A percentile compares a stretch with the other conserved stretches of the same genome.
Evolutionary conservation across 164 flowering plant genomes (phyloP).

Genomic region (Annona cherimola): DNA sequence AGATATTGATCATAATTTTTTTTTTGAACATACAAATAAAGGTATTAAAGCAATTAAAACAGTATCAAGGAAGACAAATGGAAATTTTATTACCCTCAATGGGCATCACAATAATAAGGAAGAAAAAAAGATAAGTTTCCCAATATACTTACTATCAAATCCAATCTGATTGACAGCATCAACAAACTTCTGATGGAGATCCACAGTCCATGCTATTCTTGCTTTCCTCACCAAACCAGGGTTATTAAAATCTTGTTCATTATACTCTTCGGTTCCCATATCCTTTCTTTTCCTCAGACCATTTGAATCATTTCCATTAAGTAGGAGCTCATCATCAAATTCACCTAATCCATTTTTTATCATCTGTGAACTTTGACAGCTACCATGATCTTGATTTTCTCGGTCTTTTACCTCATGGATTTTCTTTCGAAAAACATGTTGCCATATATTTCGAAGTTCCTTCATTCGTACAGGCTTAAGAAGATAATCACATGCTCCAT

Average conservation of each 20-base stretch:
- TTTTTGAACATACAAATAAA: background rate
- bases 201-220: constrained; percentile 90
- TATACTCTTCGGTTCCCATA: constrained; percentile 41
- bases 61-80: background rate
- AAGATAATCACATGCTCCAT: constrained; percentile 97
- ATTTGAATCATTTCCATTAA: constrained; percentile 41
- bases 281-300: constrained; percentile 69
- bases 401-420: constrained; percentile 71
- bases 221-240: constrained; percentile 61
- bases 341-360: constrained; percentile 37
- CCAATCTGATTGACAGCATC: constrained; percentile 87
- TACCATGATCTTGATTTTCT: constrained; percentile 41
- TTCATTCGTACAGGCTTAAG: constrained; percentile 97
- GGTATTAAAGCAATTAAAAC: background rate
- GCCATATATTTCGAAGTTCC: constrained; percentile 96
- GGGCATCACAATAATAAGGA: constrained; percentile 4
- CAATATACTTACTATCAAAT: constrained; percentile 69
- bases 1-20: too few relatives aligned
- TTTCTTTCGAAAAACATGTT: constrained; percentile 85
- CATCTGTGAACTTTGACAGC: constrained; percentile 42
- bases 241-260: constrained; percentile 54
- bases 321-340: constrained; percentile 37
- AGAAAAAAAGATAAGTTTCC: background rate
- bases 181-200: constrained; percentile 94
- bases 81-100: background rate